phyloP scores from a whole-genome alignment of 2,329 filamentous ascomycete species.

The Xylaria sp. region DNA sequence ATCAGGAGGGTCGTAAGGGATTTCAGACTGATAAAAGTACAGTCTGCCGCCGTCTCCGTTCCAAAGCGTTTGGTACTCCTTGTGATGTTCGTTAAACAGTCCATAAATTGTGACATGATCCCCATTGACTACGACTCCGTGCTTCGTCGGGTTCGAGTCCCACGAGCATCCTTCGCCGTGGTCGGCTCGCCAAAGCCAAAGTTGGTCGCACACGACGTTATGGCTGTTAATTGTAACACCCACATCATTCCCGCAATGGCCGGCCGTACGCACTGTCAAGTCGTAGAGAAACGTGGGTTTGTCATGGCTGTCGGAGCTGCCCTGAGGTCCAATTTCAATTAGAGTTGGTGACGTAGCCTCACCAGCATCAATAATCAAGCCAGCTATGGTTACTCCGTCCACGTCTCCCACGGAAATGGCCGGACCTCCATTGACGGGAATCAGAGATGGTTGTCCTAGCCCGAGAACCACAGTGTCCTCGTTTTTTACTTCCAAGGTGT shows the following conservation, averaged over 20 bases:
- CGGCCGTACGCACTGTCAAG: constrained; percentile 41
- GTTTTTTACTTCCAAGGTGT: constrained; percentile 34
- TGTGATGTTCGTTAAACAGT: constrained; percentile 44
- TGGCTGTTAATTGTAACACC: constrained; percentile 42
- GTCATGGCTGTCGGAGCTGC: constrained; percentile 33
- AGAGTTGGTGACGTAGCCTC: constrained; percentile 36
- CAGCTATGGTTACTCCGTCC: constrained; percentile 41
- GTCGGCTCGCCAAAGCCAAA: constrained; percentile 45
- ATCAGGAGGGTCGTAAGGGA: constrained; percentile 43
- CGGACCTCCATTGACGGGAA: constrained; percentile 36
- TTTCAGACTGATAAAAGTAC: constrained; percentile 45
- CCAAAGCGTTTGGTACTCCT: constrained; percentile 44
- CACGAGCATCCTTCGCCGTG: constrained; percentile 40
- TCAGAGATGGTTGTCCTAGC: constrained; percentile 40
- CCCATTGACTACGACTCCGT: constrained; percentile 42
- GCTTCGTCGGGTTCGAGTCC: constrained; percentile 40
- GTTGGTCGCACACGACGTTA: constrained; percentile 41
- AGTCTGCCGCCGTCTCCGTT: constrained; percentile 40
- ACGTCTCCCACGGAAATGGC: constrained; percentile 39
- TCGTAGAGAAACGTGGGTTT: constrained; percentile 43
- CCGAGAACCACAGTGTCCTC: constrained; percentile 41
- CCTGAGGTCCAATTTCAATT: constrained; percentile 38
- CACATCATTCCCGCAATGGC: constrained; percentile 37
- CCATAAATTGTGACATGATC: constrained; percentile 42
- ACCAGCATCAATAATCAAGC: constrained; percentile 42